A percentile compares a stretch with the other conserved stretches of the same genome.
phyloP scores from a whole-genome alignment of 148 eudicot genomes.

The Rheum nobile region DNA sequence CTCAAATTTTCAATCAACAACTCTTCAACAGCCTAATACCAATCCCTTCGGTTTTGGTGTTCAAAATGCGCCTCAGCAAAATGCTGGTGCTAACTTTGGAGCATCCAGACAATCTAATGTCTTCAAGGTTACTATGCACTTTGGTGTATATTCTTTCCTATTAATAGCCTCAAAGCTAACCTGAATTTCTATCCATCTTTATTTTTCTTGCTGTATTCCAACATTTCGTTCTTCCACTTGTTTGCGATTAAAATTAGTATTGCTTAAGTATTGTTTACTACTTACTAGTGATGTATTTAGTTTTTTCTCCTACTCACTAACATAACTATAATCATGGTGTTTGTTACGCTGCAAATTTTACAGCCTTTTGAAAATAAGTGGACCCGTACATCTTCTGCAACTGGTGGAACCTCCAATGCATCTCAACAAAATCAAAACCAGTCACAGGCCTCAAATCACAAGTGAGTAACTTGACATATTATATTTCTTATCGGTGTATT shows the following conservation, averaged over 20 bases:
- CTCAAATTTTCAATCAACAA: constrained; percentile 34
- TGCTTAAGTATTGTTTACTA: neutral
- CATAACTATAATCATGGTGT: neutral
- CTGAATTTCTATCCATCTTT: neutral
- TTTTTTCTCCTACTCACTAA: neutral
- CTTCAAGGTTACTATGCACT: constrained; percentile 38
- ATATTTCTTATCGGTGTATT: neutral
- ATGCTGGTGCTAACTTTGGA: constrained; percentile 30
- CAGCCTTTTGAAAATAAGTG: constrained; percentile 97
- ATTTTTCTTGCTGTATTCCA: neutral
- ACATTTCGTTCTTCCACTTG: neutral
- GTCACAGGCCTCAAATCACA: constrained; percentile 46
- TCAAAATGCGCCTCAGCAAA: constrained; percentile 37
- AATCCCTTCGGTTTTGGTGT: constrained; percentile 90
- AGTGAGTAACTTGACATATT: constrained; percentile 33
- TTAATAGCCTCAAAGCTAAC: neutral
- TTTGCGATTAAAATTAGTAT: neutral
- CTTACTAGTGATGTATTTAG: neutral
- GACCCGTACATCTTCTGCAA: constrained; percentile 43
- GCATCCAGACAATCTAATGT: constrained; percentile 29
- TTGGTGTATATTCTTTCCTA: neutral
- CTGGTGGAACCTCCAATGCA: constrained; percentile 20
- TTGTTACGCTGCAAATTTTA: constrained; percentile 5
- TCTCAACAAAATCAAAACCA: constrained; percentile 45
- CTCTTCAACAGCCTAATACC: constrained; percentile 45